These are phyloP conservation scores for Trichoderma orchidacearum DNA, from an alignment of 495 filamentous ascomycete genomes.

Conservation along the genomic window DNA sequence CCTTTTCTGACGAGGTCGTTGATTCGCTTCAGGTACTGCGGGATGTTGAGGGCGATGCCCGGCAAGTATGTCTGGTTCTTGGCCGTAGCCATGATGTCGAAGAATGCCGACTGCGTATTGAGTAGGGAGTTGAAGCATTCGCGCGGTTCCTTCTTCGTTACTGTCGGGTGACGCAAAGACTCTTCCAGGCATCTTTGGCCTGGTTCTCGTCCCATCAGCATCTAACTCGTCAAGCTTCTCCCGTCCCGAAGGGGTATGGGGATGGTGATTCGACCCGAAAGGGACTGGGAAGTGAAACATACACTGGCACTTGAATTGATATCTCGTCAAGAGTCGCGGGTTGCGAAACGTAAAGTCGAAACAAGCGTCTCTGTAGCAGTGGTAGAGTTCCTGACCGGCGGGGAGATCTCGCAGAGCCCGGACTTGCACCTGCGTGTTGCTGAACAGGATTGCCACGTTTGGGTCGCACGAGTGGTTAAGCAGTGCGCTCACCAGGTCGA, in stretches of 20 bases:
- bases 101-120: not conserved
- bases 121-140: not conserved
- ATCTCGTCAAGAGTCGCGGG: not conserved
- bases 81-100: not conserved
- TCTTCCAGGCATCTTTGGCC: not conserved
- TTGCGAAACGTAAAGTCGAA: not conserved
- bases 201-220: not conserved
- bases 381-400: not conserved
- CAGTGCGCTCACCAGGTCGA: not conserved
- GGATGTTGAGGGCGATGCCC: not conserved
- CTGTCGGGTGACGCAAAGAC: not conserved
- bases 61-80: not conserved
- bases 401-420: not conserved
- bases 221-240: not conserved
- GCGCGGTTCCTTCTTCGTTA: not conserved
- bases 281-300: not conserved
- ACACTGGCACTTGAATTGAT: not conserved
- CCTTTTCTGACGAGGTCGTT: not conserved
- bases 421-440: not conserved
- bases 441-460: not conserved
- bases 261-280: too few species aligned
- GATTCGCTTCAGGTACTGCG: not conserved
- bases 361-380: not conserved
- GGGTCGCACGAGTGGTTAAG: not conserved
- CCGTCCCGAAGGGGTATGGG: too few species aligned